These are phyloP conservation scores for Heterobasidion occidentale DNA, from an alignment of 1,284 basidiomycete species.

Conservation along the genomic window DNA sequence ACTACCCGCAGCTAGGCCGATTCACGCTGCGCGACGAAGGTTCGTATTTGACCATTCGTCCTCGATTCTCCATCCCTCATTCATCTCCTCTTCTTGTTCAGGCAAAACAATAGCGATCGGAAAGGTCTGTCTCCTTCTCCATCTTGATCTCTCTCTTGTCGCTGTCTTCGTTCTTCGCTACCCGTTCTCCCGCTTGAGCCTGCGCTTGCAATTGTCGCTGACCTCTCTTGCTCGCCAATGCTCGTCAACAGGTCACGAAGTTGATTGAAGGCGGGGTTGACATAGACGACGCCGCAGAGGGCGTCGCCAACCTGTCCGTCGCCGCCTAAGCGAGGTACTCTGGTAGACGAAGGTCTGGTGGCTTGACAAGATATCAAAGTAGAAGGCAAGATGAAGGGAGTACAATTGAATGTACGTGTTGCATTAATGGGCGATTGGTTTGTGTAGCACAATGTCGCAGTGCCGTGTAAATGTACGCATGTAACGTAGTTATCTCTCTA, in stretches of 20 bases:
- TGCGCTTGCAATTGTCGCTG: background rate
- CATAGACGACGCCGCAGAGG: constrained; percentile 50
- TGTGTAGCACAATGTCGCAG: too few relatives aligned
- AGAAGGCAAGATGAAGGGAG: too few relatives aligned
- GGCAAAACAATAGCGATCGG: constrained; percentile 89
- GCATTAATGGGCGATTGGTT: too few relatives aligned
- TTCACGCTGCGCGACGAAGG: constrained; percentile 96
- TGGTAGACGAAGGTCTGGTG: too few relatives aligned
- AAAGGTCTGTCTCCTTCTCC: constrained; percentile 30
- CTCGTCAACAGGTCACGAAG: constrained; percentile 49
- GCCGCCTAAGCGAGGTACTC: background rate
- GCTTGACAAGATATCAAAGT: too few relatives aligned
- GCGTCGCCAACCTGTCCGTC: constrained; percentile 27
- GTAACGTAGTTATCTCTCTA: too few relatives aligned
- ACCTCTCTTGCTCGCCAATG: constrained; percentile 1
- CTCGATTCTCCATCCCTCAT: background rate
- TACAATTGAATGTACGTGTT: too few relatives aligned
- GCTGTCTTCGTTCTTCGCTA: too few relatives aligned
- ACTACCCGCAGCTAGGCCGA: constrained; percentile 89
- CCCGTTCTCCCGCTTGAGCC: too few relatives aligned
- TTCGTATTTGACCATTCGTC: constrained; percentile 18
- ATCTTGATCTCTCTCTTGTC: background rate
- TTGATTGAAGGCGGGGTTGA: constrained; percentile 38
- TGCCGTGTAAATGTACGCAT: too few relatives aligned
- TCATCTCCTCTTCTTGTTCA: constrained; percentile 15